A percentile compares a stretch with the other conserved stretches of the same genome.
Conservation (phyloP, 2,329 filamentous ascomycete genomes). For the Hypoxylon sp. region DNA sequence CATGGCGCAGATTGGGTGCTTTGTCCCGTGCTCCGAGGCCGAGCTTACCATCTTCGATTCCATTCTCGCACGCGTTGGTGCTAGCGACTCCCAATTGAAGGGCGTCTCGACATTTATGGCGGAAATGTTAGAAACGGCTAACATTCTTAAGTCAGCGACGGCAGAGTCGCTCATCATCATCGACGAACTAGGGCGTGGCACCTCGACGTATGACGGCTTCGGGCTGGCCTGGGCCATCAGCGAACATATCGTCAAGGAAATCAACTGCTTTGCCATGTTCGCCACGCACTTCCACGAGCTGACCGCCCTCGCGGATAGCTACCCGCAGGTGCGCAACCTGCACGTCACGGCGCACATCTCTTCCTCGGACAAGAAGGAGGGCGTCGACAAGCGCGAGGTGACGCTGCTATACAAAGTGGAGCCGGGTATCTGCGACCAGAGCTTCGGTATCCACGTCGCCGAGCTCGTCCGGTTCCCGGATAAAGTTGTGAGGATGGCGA, state of each 20-base stretch:
- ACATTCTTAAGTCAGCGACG: conserved; percentile 97
- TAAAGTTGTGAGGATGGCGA: conserved; percentile 99
- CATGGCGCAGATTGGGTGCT: conserved; percentile 97
- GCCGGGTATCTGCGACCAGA: conserved; percentile 95
- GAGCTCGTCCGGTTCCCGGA: conserved; percentile 96
- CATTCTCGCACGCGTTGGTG: conserved; percentile 94
- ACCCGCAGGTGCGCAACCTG: conserved; percentile 89
- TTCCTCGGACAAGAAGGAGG: conserved; percentile 56
- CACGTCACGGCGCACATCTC: conserved; percentile 96
- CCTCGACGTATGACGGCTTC: conserved; percentile 98
- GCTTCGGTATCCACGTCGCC: conserved; percentile 97
- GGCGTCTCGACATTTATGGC: conserved; percentile 99
- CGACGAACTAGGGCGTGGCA: conserved; percentile 95
- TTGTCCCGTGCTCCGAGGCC: conserved; percentile 90
- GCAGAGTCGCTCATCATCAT: conserved; percentile 98
- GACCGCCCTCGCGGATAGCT: conserved; percentile 87
- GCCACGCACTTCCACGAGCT: conserved; percentile 99
- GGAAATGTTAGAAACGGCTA: conserved; percentile 98
- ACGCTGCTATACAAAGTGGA: conserved; percentile 97
- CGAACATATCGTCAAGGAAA: conserved; percentile 96
- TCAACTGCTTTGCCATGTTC: conserved; percentile 93
- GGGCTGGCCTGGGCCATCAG: conserved; percentile 99
- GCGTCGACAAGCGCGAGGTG: conserved; percentile 77
- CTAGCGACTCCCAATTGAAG: conserved; percentile 96
- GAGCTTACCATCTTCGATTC: conserved; percentile 97